phyloP scores from a whole-genome alignment of 2,329 filamentous ascomycete species.

The Paraphaeosphaeria minitans region DNA sequence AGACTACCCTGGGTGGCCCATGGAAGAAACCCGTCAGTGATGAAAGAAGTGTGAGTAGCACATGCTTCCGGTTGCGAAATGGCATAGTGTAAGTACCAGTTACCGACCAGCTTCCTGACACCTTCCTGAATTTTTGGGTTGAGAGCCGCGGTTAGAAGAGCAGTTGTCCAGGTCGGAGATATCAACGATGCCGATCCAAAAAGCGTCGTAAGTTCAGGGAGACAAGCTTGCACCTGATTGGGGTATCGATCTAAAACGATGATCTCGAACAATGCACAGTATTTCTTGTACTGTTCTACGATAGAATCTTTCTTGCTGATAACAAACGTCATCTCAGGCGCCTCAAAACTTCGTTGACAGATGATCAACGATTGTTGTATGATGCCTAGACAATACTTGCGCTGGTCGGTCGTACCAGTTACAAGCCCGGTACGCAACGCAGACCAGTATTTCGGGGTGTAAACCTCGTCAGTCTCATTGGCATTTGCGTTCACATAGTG shows the following conservation, averaged over 20 bases:
- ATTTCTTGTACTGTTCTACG: conserved; percentile 48
- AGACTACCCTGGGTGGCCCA: conserved; percentile 54
- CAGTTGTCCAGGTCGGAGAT: conserved; percentile 49
- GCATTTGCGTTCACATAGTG: conserved; percentile 24
- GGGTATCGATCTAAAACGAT: conserved; percentile 56
- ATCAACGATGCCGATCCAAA: conserved; percentile 44
- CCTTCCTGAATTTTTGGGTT: conserved; percentile 51
- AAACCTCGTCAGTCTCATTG: conserved; percentile 27
- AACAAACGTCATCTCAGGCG: conserved; percentile 28
- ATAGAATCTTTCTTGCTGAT: conserved; percentile 23
- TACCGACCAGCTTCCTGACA: conserved; percentile 53
- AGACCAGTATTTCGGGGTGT: conserved; percentile 48
- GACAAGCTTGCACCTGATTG: conserved; percentile 55
- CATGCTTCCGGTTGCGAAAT: conserved; percentile 14
- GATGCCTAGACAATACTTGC: conserved; percentile 54
- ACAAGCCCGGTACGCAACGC: conserved; percentile 46
- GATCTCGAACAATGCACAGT: conserved; percentile 54
- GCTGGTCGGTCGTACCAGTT: conserved; percentile 52
- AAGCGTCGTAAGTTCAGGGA: conserved; percentile 50
- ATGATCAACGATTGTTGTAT: conserved; percentile 48
- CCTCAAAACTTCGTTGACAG: conserved; percentile 32
- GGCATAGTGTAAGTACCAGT: conserved; percentile 50
- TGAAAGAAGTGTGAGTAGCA: conserved; percentile 40
- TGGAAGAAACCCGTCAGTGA: conserved; percentile 50
- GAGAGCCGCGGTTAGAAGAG: conserved; percentile 50